Conservation (phyloP, 2,329 filamentous ascomycete genomes). For the Diaporthe sp. region DNA sequence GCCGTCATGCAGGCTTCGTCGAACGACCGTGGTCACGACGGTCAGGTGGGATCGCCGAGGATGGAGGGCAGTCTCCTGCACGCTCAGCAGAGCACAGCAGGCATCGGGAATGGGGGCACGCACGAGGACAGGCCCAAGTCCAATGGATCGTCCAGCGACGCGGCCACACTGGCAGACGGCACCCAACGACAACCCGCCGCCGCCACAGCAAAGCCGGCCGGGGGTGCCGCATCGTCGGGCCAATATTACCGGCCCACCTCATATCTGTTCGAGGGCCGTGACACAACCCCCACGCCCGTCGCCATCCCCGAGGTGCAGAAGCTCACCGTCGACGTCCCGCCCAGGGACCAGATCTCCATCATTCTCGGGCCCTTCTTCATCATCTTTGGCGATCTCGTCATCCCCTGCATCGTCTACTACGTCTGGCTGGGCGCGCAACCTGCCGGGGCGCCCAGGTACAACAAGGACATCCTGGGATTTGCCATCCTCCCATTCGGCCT, state of each 20-base stretch:
- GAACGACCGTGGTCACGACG: background rate
- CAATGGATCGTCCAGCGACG: slow-evolving; percentile 6
- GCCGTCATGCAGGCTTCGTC: background rate
- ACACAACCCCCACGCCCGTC: slow-evolving; percentile 14
- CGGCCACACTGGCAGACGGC: slow-evolving; percentile 17
- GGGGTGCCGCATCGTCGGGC: background rate
- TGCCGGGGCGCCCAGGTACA: slow-evolving; percentile 23
- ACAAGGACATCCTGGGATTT: slow-evolving; percentile 70
- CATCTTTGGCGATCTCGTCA: slow-evolving; percentile 39
- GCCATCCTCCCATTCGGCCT: slow-evolving; percentile 67
- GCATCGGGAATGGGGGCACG: background rate
- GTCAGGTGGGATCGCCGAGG: background rate
- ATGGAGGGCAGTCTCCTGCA: background rate
- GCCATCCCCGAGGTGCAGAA: slow-evolving; percentile 35
- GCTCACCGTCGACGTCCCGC: slow-evolving; percentile 35
- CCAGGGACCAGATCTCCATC: slow-evolving; percentile 38
- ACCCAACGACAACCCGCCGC: background rate
- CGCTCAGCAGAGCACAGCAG: slow-evolving; percentile 9
- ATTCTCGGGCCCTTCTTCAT: slow-evolving; percentile 39
- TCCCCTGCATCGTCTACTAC: slow-evolving; percentile 42
- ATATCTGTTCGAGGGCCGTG: slow-evolving; percentile 35
- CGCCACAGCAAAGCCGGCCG: background rate
- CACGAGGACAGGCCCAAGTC: background rate
- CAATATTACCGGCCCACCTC: slow-evolving; percentile 21
- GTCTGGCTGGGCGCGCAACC: slow-evolving; percentile 31